Evolutionary conservation across 805 yeast species (phyloP), one percentile per base, ranked within the genome.

Genomic region (Saturnispora sanitii): DNA sequence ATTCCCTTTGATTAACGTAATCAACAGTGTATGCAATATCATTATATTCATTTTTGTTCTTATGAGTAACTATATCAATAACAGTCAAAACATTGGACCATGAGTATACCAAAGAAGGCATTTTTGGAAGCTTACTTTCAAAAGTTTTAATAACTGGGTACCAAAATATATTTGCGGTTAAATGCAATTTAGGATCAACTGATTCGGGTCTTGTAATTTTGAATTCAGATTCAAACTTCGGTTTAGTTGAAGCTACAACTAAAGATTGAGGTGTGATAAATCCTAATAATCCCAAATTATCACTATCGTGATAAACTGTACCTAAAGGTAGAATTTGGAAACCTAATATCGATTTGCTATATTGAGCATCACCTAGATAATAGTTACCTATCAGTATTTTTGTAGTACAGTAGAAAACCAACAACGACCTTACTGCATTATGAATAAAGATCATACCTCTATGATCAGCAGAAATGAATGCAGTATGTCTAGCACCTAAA

Each of bases 61-160:
- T 54, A 11, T 64, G 64, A 40, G 64, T 56, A 16, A 55, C 57
- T 12, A 46, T 11, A 19, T 39, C 45, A 2, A 79, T 56, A 41
- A 78, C 80, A 7, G 79, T 48, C 2, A 84, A 51, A 6, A 67
- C 64, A 44, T 77, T 75, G n/a, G 74, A 65, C 82, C 86, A 82
- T 29, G 82, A 66, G 47, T 78, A 82, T 0, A 82, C 88, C 32
- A 84, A 55, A 44, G 68, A 60, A 0, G 85, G 73, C 0, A 40
- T 20, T 15, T 13, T 8, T 11, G 16, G 13, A 13, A n/a, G 7
- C 4, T 17, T 21, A 28, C 46, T 59, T 50, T 52, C 49, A 49
- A 53, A 32, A 3, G 64, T 57, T 9, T 6, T 27, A 11, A 12
- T 27, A 7, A 69, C 71, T 0, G 92, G 92, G 48, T 65, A 78